These are phyloP conservation scores for Rubroshorea leprosula DNA, from an alignment of 345 rosid genomes.

Conservation along the genomic window DNA sequence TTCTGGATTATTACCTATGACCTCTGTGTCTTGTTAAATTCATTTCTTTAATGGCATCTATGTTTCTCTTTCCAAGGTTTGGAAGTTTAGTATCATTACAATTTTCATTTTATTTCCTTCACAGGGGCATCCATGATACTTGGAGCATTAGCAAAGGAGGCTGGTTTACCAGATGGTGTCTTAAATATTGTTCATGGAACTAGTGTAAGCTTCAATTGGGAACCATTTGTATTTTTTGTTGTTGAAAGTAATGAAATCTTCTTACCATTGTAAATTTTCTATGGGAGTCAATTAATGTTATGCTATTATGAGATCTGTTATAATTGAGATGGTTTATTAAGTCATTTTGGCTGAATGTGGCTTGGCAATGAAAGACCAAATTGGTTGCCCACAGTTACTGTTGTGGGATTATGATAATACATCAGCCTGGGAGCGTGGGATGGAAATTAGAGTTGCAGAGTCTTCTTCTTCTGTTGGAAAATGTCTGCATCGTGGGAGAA, in stretches of 20 bases:
- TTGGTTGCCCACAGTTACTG: background rate
- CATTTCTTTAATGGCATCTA: conserved; percentile 4
- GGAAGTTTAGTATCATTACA: background rate
- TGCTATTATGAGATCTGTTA: background rate
- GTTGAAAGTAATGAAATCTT: background rate
- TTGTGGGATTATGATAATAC: background rate
- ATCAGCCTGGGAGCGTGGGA: background rate
- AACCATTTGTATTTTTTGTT: background rate
- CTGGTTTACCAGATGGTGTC: conserved; percentile 39
- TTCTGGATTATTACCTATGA: background rate
- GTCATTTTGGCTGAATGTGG: conserved; percentile 6
- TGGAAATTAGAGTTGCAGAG: background rate
- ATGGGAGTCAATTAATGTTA: background rate
- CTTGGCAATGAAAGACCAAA: background rate
- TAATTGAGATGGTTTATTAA: conserved; percentile 1
- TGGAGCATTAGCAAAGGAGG: conserved; percentile 34
- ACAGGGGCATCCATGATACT: conserved; percentile 35
- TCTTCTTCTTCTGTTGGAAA: background rate
- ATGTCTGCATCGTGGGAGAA: background rate
- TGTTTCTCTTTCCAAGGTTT: background rate
- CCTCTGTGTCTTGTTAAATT: background rate
- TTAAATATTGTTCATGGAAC: conserved; percentile 41
- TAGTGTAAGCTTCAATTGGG: conserved; percentile 23
- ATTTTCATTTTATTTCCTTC: background rate
- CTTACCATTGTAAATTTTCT: background rate